phyloP scores from a whole-genome alignment of 2,329 filamentous ascomycete genomes.

The Aspergillus glaucus region DNA sequence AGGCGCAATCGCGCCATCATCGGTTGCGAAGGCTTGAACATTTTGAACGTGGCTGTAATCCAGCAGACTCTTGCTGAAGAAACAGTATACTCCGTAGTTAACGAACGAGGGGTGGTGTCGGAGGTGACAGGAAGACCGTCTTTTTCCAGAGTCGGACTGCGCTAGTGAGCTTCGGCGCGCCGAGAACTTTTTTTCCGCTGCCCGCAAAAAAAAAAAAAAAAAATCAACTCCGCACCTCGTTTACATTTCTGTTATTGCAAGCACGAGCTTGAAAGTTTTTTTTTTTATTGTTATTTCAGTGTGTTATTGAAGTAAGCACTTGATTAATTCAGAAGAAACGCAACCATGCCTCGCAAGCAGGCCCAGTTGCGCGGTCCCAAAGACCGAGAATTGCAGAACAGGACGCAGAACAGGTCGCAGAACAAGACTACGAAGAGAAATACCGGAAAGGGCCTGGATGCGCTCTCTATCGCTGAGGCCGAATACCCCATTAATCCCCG shows the following conservation, averaged over 20 bases:
- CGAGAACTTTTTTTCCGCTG: slow-evolving; percentile 29
- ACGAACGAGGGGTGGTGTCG: not conserved
- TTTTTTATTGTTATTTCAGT: slow-evolving; percentile 1
- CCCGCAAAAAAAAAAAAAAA: slow-evolving; percentile 22
- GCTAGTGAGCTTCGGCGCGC: slow-evolving; percentile 23
- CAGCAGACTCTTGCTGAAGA: not conserved
- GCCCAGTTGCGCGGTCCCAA: slow-evolving; percentile 35
- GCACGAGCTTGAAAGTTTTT: slow-evolving; percentile 2
- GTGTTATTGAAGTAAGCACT: not conserved
- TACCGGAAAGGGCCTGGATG: slow-evolving; percentile 49
- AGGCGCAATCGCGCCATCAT: slow-evolving; percentile 70
- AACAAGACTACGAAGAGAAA: slow-evolving; percentile 38
- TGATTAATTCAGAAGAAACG: slow-evolving; percentile 2
- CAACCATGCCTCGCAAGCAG: slow-evolving; percentile 37
- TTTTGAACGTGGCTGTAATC: slow-evolving; percentile 12
- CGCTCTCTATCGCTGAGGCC: slow-evolving; percentile 59
- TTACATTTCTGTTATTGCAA: slow-evolving; percentile 7
- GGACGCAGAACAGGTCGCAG: slow-evolving; percentile 27
- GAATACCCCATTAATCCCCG: slow-evolving; percentile 48
- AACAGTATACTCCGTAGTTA: not conserved
- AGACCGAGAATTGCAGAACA: slow-evolving; percentile 28
- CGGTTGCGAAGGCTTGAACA: slow-evolving; percentile 40
- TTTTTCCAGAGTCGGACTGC: slow-evolving; percentile 19
- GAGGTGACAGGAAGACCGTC: slow-evolving; percentile 13
- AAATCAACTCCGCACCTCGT: slow-evolving; percentile 13